Base-by-base conservation (phyloP, 2,329 filamentous ascomycete genomes). In the Amylocarpus encephaloides region DNA sequence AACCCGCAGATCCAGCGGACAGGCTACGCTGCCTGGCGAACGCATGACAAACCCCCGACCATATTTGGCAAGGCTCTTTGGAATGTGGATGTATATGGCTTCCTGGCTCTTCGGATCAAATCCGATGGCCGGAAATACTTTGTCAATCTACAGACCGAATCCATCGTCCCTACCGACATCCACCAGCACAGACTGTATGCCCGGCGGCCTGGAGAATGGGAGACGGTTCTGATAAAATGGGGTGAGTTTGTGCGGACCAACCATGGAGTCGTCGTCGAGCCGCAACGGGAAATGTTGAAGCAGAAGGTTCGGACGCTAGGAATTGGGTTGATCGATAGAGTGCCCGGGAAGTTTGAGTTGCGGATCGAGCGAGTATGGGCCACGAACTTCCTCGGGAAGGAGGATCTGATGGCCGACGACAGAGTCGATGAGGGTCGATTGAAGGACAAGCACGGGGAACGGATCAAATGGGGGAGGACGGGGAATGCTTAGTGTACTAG, bases 211-310 rank as follows among this genome's bases (percentile, higher is more conserved):
- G 90, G 90, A 1, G 78, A 91, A 62, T 98, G 93, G 93, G 92
- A 98, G 75, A 96, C 93, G 1, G 79, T 96, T n/a, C 69, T 94
- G 42, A 85, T 98, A 56, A 86, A 86, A 55, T 93, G 91, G 78
- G 85, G 84, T 60, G 89, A 95, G 58, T 97, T 98, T 70, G 92
- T 98, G 52, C 78, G 93, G 56, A 98, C 93, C 12, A 97, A 96
- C 65, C 82, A 94, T 64, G 93, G 93, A 6, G 82, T 88, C 62
- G 88, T 95, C 1, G 84, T 96, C 5, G 91, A 97, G 71, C 93
- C 93, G 30, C 92, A 97, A 73, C 84, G 85, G 11, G 90, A 94
- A 67, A 84, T 98, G 69, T 71, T 96, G 66, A 81, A 86, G 55
- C 86, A 94, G 62, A 91, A 89, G 68, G 83, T 98, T 29, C 79